phyloP scores from a whole-genome alignment of 2,329 filamentous ascomycete genomes.

The Aureobasidium zeae region DNA sequence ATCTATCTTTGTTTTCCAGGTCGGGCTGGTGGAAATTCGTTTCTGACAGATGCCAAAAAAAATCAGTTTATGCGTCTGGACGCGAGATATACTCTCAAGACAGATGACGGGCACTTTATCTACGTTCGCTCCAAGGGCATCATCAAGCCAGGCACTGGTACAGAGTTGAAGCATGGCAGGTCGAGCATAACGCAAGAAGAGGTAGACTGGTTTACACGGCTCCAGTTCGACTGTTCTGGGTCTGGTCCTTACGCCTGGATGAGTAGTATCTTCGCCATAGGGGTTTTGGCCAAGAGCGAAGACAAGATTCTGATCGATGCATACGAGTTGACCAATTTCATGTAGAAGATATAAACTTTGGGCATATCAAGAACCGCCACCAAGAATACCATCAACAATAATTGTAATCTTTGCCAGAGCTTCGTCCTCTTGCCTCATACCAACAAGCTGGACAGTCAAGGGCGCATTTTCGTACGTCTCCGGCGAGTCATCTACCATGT shows the following conservation, averaged over 20 bases:
- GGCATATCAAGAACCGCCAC: background rate
- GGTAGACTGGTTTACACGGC: slow-evolving; percentile 22
- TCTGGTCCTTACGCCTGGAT: slow-evolving; percentile 21
- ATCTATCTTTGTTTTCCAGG: background rate
- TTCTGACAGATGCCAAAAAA: background rate
- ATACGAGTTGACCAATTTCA: slow-evolving; percentile 21
- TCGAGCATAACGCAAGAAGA: slow-evolving; percentile 19
- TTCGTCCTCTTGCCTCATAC: slow-evolving; percentile 46
- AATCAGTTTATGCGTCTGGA: slow-evolving; percentile 20
- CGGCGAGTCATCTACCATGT: slow-evolving; percentile 29
- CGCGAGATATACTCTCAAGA: slow-evolving; percentile 21
- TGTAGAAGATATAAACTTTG: background rate
- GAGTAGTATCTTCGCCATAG: slow-evolving; percentile 21
- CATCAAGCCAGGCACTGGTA: slow-evolving; percentile 14
- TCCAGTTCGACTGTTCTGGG: slow-evolving; percentile 22
- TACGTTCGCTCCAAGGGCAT: slow-evolving; percentile 21
- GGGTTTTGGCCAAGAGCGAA: slow-evolving; percentile 21
- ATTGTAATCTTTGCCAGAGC: slow-evolving; percentile 34
- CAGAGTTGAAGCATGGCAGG: background rate
- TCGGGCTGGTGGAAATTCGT: background rate
- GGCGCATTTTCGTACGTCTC: slow-evolving; percentile 42
- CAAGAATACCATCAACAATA: slow-evolving; percentile 8
- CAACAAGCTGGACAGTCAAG: slow-evolving; percentile 46
- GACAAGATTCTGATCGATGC: slow-evolving; percentile 22
- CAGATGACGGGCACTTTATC: slow-evolving; percentile 20